These are phyloP conservation scores for Zychaea mexicana DNA, from an alignment of 371 early-diverging fungal species.

Conservation along the genomic window DNA sequence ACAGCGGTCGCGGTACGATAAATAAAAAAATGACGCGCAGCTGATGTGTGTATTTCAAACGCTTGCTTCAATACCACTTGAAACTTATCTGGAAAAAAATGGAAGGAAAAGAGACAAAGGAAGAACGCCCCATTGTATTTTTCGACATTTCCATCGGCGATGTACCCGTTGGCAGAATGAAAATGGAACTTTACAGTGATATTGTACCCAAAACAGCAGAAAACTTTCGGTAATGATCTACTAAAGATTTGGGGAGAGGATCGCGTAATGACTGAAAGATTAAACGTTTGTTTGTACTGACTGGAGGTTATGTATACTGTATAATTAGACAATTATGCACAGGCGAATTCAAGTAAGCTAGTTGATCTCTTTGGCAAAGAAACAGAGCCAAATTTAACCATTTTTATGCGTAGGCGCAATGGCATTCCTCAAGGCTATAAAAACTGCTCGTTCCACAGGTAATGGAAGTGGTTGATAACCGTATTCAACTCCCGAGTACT, in stretches of 20 bases:
- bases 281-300: not conserved
- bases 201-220: constrained; percentile 97
- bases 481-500: too few relatives aligned
- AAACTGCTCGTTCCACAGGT: constrained; percentile 90
- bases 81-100: too few relatives aligned
- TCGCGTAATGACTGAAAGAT: too few relatives aligned
- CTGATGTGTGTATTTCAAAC: too few relatives aligned
- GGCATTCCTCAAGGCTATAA: constrained; percentile 90
- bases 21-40: too few relatives aligned
- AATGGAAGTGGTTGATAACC: too few relatives aligned
- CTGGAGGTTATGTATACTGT: too few relatives aligned
- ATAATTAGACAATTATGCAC: constrained; percentile 82
- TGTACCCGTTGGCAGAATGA: constrained; percentile 86
- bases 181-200: constrained; percentile 95
- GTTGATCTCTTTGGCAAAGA: not conserved
- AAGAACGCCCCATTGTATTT: constrained; percentile 69
- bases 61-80: too few relatives aligned
- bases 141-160: constrained; percentile 80
- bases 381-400: not conserved
- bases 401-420: constrained; percentile 51
- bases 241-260: too few relatives aligned
- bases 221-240: constrained; percentile 82
- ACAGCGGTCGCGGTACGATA: too few relatives aligned
- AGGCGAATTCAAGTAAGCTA: constrained; percentile 83
- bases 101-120: constrained; percentile 17